Conservation (phyloP, 495 filamentous ascomycete genomes). For the Letharia lupina region DNA sequence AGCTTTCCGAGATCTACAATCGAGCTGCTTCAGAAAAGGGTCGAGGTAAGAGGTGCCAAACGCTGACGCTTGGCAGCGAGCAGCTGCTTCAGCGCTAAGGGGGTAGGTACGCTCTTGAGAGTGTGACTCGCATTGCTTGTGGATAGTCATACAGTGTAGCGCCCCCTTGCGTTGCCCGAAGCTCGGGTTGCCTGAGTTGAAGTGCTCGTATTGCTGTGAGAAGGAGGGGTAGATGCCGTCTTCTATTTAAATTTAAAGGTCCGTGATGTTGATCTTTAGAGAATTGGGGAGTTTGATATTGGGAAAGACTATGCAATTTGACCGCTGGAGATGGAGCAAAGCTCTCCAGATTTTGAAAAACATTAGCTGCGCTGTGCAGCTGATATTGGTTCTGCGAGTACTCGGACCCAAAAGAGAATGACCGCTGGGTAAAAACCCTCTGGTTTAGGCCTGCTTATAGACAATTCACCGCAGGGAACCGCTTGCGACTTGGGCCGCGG, state of each 20-base stretch:
- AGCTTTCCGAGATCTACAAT: too few species aligned
- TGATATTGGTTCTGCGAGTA: background rate
- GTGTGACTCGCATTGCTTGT: too few species aligned
- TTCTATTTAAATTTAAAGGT: background rate
- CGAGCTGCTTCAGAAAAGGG: too few species aligned
- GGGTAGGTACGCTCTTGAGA: too few species aligned
- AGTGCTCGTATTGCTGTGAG: background rate
- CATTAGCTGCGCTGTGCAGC: background rate
- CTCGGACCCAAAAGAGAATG: background rate
- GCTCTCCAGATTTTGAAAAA: background rate
- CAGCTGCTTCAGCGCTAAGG: too few species aligned
- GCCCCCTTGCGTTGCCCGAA: too few species aligned
- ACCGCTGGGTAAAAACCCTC: background rate
- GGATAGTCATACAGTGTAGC: too few species aligned
- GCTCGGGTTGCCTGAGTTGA: too few species aligned
- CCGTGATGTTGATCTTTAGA: background rate
- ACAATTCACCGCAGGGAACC: background rate
- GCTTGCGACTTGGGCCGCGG: background rate
- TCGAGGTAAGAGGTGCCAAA: too few species aligned
- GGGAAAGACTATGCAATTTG: background rate
- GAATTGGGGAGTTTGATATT: too few species aligned
- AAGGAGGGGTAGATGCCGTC: background rate
- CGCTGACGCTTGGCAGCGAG: too few species aligned
- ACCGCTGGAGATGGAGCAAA: background rate
- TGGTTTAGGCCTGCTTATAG: background rate